A percentile compares a stretch with the other conserved stretches of the same genome.
These are phyloP conservation scores for Catenaria anguillulae DNA, from an alignment of 371 early-diverging fungal species.

Conservation along the genomic window DNA sequence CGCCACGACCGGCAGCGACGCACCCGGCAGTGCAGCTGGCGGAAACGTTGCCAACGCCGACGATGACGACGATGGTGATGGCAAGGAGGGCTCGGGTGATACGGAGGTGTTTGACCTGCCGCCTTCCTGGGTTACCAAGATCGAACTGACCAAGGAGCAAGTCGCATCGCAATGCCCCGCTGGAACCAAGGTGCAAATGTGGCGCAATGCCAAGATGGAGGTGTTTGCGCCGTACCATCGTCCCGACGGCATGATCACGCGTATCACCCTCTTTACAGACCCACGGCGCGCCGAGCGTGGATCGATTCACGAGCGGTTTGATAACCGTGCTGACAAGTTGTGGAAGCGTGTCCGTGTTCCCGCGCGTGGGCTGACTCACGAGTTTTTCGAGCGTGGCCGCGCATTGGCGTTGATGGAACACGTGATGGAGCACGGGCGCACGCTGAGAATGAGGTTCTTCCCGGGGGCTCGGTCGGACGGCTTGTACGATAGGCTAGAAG, in stretches of 20 bases:
- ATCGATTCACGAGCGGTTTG: conserved; percentile 23
- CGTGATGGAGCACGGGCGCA: conserved; percentile 23
- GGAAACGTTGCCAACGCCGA: conserved; percentile 28
- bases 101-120: conserved; percentile 24
- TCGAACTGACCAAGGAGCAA: conserved; percentile 23
- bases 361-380: conserved; percentile 19
- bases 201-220: conserved; percentile 29
- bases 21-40: conserved; percentile 17
- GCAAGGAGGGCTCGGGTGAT: conserved; percentile 8
- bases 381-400: conserved; percentile 31
- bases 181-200: conserved; percentile 24
- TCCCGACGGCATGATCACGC: conserved; percentile 30
- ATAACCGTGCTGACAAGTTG: conserved; percentile 33
- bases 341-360: conserved; percentile 22
- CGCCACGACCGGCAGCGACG: not conserved
- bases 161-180: conserved; percentile 28
- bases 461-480: conserved; percentile 30
- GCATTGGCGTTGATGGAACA: conserved; percentile 33
- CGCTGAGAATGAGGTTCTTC: conserved; percentile 33
- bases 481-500: conserved; percentile 25
- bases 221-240: conserved; percentile 33
- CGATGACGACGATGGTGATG: conserved; percentile 20
- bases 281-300: conserved; percentile 18
- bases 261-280: conserved; percentile 27
- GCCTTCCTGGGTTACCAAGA: conserved; percentile 29